Conservation (phyloP, 179 eudicot genomes). For the Beta lomatogona region DNA sequence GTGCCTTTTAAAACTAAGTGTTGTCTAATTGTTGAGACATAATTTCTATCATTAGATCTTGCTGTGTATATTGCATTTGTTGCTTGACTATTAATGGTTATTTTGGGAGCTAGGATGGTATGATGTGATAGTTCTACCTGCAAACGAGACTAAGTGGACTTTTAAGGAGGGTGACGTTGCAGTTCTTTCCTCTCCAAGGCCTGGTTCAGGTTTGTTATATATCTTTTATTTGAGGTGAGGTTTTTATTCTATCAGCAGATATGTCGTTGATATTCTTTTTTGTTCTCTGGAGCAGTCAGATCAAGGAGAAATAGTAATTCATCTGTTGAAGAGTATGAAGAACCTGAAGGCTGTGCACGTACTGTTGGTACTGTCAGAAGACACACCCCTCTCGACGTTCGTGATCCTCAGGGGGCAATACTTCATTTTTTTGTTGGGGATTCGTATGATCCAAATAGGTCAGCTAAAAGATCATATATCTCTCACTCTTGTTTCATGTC, state of each 20-base stretch:
- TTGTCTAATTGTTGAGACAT: not conserved
- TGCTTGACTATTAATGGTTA: slow-evolving; percentile 22
- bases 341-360: slow-evolving; percentile 71
- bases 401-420: slow-evolving; percentile 79
- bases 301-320: slow-evolving; percentile 49
- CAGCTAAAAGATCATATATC: slow-evolving; percentile 2
- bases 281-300: slow-evolving; percentile 53
- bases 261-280: not conserved
- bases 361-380: slow-evolving; percentile 93
- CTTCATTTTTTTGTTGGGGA: slow-evolving; percentile 95
- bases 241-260: slow-evolving; percentile 8
- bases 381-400: slow-evolving; percentile 84
- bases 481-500: slow-evolving; percentile 6
- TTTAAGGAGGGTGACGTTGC: slow-evolving; percentile 99
- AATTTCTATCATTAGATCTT: not conserved
- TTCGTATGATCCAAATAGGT: slow-evolving; percentile 86
- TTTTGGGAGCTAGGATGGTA: slow-evolving; percentile 74
- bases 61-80: slow-evolving; percentile 5
- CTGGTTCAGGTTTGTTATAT: slow-evolving; percentile 72
- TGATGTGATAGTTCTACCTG: slow-evolving; percentile 79
- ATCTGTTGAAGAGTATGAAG: slow-evolving; percentile 56
- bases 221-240: not conserved
- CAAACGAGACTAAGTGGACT: slow-evolving; percentile 73
- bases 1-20: not conserved
- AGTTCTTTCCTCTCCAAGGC: slow-evolving; percentile 83